phyloP scores from a whole-genome alignment of 208 protist species.

The Sergeia podlipaevii region DNA sequence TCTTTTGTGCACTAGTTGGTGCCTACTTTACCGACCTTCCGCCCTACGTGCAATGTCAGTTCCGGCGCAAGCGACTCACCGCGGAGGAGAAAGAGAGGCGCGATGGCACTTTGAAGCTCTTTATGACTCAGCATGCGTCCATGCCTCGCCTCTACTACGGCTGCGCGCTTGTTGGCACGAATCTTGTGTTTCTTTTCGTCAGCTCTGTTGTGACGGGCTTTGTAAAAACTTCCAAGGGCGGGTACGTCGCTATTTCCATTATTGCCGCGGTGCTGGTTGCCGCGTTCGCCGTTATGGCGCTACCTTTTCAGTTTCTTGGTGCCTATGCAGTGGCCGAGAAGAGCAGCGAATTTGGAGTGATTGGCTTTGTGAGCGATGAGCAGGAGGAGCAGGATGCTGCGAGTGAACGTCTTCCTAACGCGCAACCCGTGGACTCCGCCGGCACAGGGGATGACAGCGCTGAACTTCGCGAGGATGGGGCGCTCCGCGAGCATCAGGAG shows the following conservation, averaged over 20 bases:
- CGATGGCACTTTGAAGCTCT: conserved; percentile 28
- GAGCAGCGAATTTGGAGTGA: conserved; percentile 29
- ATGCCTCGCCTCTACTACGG: conserved; percentile 49
- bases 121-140: conserved; percentile 43
- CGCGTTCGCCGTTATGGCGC: conserved; percentile 42
- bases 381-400: background rate
- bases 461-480: background rate
- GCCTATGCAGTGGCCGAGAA: conserved; percentile 39
- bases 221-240: conserved; percentile 21
- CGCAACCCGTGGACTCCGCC: background rate
- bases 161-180: conserved; percentile 26
- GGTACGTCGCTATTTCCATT: conserved; percentile 39
- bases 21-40: conserved; percentile 49
- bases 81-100: conserved; percentile 39
- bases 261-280: conserved; percentile 40
- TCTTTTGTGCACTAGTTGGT: conserved; percentile 29
- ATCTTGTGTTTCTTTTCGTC: conserved; percentile 49
- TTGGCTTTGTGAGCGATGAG: conserved; percentile 29
- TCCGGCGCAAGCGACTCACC: conserved; percentile 30
- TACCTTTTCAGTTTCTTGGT: conserved; percentile 71
- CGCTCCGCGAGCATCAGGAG: conserved; percentile 7
- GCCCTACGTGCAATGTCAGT: conserved; percentile 52
- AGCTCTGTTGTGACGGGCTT: conserved; percentile 51
- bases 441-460: conserved; percentile 1
- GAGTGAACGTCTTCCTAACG: background rate